These are phyloP conservation scores for Scheffersomyces segobiensis DNA, from an alignment of 1,139 yeast species.

Conservation along the genomic window DNA sequence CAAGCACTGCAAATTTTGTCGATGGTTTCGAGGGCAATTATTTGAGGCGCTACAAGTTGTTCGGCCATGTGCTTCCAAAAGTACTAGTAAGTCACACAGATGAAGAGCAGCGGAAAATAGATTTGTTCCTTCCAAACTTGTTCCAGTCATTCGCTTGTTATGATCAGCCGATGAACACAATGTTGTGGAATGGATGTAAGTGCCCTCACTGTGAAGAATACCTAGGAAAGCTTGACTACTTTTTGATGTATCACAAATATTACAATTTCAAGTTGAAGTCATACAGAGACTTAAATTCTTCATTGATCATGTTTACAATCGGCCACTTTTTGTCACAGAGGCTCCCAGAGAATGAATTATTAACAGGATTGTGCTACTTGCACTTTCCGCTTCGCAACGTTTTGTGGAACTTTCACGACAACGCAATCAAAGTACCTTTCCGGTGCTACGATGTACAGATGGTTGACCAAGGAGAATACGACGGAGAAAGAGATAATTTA, in stretches of 20 bases:
- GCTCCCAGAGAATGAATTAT: slow-evolving; percentile 17
- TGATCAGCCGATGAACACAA: slow-evolving; percentile 66
- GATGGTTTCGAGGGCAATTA: slow-evolving; percentile 78
- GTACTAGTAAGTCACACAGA: slow-evolving; percentile 20
- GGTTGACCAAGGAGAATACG: slow-evolving; percentile 42
- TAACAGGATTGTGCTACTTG: slow-evolving; percentile 24
- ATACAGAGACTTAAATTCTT: slow-evolving; percentile 61
- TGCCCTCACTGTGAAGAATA: slow-evolving; percentile 55
- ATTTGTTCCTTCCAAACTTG: slow-evolving; percentile 56
- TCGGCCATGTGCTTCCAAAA: slow-evolving; percentile 48
- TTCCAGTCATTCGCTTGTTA: slow-evolving; percentile 62
- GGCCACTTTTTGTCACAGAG: slow-evolving; percentile 46
- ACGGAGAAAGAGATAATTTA: slow-evolving; percentile 25
- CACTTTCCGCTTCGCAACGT: slow-evolving; percentile 24
- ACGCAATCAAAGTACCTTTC: slow-evolving; percentile 24
- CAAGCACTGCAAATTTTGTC: slow-evolving; percentile 27
- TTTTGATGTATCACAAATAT: slow-evolving; percentile 61
- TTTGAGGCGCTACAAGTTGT: slow-evolving; percentile 54
- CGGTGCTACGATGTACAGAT: slow-evolving; percentile 36
- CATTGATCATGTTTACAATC: slow-evolving; percentile 54
- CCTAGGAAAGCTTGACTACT: slow-evolving; percentile 55
- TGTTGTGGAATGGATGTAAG: slow-evolving; percentile 76
- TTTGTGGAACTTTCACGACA: slow-evolving; percentile 41
- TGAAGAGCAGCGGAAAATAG: slow-evolving; percentile 26
- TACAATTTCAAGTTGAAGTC: slow-evolving; percentile 41